Evolutionary conservation across 768 basidiomycete species (phyloP), one percentile per base, ranked within the genome.

Genomic region (Tricholoma sp.): DNA sequence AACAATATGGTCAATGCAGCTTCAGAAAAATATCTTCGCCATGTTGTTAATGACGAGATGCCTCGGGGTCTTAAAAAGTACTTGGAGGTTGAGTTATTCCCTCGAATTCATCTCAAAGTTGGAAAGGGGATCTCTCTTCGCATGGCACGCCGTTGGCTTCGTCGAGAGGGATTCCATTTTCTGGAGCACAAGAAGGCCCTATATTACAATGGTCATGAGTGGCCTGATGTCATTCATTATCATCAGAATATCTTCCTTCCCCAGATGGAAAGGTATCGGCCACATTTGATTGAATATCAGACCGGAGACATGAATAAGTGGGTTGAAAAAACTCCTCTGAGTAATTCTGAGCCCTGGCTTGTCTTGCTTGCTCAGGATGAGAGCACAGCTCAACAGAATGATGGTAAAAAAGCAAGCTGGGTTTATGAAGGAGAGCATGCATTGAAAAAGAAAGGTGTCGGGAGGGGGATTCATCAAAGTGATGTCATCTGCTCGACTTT

Each of bases 331-430:
- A 60, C 64, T 57, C 12, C 9, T 14, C 43, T 11, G 11, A 41
- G 11, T 41, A n/a, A 11, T 41, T n/a, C n/a, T 41, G 67, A 69
- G 55, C 59, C 56, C 16, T 59, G 54, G 4, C 52, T 70, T 47
- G n/a, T n/a, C n/a, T n/a, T n/a, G n/a, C n/a, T n/a, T n/a, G n/a
- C n/a, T n/a, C n/a, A n/a, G n/a, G n/a, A 73, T 59, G 71, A 78
- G 57, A 76, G 73, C 69, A 75, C 71, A 3, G 66, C 67, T 2
- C 74, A 79, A 55, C 66, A 72, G 39, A 69, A 79, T 63, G 69
- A 76, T 65, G 64, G 62, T 19, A 35, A 53, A 22, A 65, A 58
- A 50, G 56, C n/a, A n/a, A n/a, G n/a, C n/a, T n/a, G n/a, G n/a
- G n/a, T n/a, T n/a, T n/a, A n/a, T n/a, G n/a, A n/a, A 7, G 69